Conservation (phyloP, 495 filamentous ascomycete genomes). For the Annulohypoxylon stygium region DNA sequence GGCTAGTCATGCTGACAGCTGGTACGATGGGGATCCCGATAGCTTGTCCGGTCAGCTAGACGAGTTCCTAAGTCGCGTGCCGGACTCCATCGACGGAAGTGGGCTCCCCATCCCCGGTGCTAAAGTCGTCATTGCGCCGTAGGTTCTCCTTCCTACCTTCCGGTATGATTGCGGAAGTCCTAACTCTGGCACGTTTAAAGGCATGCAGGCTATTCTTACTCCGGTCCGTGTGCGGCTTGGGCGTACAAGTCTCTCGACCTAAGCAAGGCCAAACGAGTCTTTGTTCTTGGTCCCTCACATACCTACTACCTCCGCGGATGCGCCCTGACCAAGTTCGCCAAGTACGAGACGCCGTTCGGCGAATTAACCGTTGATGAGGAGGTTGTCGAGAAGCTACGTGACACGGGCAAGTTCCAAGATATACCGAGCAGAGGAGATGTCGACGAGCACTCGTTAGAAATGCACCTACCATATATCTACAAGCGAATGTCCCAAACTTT, state of each 20-base stretch:
- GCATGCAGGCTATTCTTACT: slow-evolving; percentile 97
- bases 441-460: slow-evolving; percentile 94
- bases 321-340: slow-evolving; percentile 78
- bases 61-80: slow-evolving; percentile 80
- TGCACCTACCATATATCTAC: slow-evolving; percentile 96
- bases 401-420: slow-evolving; percentile 76
- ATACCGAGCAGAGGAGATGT: slow-evolving; percentile 80
- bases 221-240: slow-evolving; percentile 92
- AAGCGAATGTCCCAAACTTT: slow-evolving; percentile 77
- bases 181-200: slow-evolving; percentile 59
- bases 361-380: slow-evolving; percentile 78
- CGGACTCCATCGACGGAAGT: slow-evolving; percentile 68
- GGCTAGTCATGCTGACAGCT: slow-evolving; percentile 73
- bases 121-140: slow-evolving; percentile 96
- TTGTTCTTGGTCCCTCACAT: slow-evolving; percentile 94
- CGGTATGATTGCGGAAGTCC: slow-evolving; percentile 25
- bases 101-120: slow-evolving; percentile 80
- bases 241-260: slow-evolving; percentile 94
- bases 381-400: slow-evolving; percentile 72
- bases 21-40: slow-evolving; percentile 77
- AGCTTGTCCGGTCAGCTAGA: slow-evolving; percentile 80
- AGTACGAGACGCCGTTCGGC: slow-evolving; percentile 89
- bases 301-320: slow-evolving; percentile 83
- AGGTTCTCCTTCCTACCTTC: slow-evolving; percentile 57
- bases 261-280: slow-evolving; percentile 83